These are phyloP conservation scores for Saturnispora sekii DNA, from an alignment of 805 yeast species.

Conservation along the genomic window DNA sequence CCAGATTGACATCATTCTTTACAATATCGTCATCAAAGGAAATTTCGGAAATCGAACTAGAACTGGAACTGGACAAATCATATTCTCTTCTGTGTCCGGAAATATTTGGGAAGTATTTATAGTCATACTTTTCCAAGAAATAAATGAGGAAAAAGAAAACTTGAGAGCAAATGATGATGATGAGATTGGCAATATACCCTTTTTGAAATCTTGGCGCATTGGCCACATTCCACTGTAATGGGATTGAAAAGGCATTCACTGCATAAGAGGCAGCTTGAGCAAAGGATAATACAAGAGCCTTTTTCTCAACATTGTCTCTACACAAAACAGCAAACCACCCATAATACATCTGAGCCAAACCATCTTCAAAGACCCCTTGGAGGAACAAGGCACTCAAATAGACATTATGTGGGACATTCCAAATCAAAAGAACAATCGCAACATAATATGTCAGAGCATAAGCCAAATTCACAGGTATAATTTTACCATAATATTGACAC, in stretches of 20 bases:
- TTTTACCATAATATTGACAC: conserved; percentile 30
- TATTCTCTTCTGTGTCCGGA: conserved; percentile 10
- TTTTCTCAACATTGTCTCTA: conserved; percentile 17
- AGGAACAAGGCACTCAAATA: conserved; percentile 37
- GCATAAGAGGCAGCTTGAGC: conserved; percentile 15
- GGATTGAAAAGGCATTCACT: conserved; percentile 16
- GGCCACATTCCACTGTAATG: conserved; percentile 15
- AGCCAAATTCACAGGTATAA: conserved; percentile 7
- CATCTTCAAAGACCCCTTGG: conserved; percentile 9
- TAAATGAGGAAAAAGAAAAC: conserved; percentile 10
- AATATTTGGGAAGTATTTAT: conserved; percentile 8
- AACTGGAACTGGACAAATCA: background rate
- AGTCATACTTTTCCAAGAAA: conserved; percentile 10
- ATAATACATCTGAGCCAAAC: conserved; percentile 15
- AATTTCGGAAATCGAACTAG: background rate
- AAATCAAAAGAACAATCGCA: conserved; percentile 10
- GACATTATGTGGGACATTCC: conserved; percentile 10
- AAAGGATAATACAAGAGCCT: conserved; percentile 14
- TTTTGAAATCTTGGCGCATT: conserved; percentile 12
- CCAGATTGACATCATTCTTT: background rate
- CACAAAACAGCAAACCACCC: conserved; percentile 17
- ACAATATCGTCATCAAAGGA: background rate
- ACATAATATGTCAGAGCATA: conserved; percentile 9
- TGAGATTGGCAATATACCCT: conserved; percentile 15
- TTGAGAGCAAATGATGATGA: conserved; percentile 8